phyloP scores from a whole-genome alignment of 139 green algal species.

The Mesotaenium endlicherianum region DNA sequence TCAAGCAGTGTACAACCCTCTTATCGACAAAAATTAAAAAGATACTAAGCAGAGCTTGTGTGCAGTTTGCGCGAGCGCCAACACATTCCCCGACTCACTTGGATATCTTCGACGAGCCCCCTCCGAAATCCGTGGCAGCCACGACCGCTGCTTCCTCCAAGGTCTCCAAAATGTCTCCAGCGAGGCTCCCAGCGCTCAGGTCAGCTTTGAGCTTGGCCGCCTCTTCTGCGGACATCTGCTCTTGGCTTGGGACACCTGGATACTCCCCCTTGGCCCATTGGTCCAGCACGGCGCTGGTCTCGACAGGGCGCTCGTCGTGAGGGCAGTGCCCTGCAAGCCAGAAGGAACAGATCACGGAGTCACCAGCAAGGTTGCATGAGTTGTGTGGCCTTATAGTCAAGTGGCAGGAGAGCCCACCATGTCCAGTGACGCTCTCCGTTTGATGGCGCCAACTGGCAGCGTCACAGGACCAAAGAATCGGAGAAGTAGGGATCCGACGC shows the following conservation, averaged over 20 bases:
- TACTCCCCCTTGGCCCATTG: background rate
- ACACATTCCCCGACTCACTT: background rate
- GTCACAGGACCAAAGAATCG: background rate
- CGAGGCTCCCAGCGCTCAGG: background rate
- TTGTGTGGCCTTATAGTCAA: background rate
- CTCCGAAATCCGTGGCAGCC: background rate
- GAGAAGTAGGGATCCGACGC: background rate
- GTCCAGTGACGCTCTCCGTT: background rate
- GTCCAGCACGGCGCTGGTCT: background rate
- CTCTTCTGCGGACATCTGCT: background rate
- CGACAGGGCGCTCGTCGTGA: conserved; percentile 5
- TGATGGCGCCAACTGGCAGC: background rate
- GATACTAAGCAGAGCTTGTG: background rate
- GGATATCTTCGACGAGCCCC: background rate
- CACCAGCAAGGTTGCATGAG: background rate
- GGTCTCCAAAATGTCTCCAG: background rate
- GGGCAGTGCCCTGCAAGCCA: background rate
- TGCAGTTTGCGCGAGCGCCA: background rate
- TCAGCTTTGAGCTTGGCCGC: background rate
- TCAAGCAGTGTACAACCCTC: too few relatives aligned
- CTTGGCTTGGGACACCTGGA: background rate
- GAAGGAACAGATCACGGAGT: background rate
- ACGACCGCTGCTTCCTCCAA: background rate
- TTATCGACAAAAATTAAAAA: conserved; percentile 1
- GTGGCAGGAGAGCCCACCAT: background rate